A percentile compares a stretch with the other conserved stretches of the same genome.
These are phyloP conservation scores for Boletus sensibilis DNA, from an alignment of 768 basidiomycete genomes.

Conservation along the genomic window DNA sequence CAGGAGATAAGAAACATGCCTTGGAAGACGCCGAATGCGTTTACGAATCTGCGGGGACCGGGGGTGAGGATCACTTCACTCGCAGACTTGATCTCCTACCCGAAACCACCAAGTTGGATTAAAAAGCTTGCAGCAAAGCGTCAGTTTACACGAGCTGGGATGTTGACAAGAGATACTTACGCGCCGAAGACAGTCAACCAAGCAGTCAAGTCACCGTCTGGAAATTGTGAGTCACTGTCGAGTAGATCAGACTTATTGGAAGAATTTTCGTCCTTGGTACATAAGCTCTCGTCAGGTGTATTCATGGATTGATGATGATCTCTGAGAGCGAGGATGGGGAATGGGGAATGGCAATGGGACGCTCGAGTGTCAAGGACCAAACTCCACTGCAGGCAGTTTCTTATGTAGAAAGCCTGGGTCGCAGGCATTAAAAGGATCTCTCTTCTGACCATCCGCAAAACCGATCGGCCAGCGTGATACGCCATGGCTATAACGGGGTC, in stretches of 20 bases:
- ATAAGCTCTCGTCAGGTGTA: not conserved
- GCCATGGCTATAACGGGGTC: not conserved
- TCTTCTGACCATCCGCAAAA: not conserved
- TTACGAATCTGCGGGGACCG: slow-evolving; percentile 27
- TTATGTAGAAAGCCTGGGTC: slow-evolving; percentile 1
- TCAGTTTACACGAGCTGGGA: not conserved
- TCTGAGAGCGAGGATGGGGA: not conserved
- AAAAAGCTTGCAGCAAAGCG: slow-evolving; percentile 26
- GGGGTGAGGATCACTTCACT: not conserved
- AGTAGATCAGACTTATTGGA: not conserved
- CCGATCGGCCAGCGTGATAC: slow-evolving; percentile 7
- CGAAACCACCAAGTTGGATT: slow-evolving; percentile 39
- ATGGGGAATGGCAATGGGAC: not conserved
- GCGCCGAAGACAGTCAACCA: slow-evolving; percentile 27
- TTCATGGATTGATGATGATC: slow-evolving; percentile 1
- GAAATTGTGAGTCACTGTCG: slow-evolving; percentile 3
- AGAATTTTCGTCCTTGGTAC: not conserved
- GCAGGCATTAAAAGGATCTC: not conserved
- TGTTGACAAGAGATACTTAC: slow-evolving; percentile 7
- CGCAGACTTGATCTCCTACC: slow-evolving; percentile 18
- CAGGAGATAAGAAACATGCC: slow-evolving; percentile 14
- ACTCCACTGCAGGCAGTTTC: not conserved
- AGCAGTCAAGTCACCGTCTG: slow-evolving; percentile 28
- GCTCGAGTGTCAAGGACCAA: not conserved
- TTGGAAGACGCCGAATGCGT: slow-evolving; percentile 43